Evolutionary conservation across 177 flowering plant species (phyloP), one percentile per base, ranked within the genome.

Genomic region (Vitis hybrid): DNA sequence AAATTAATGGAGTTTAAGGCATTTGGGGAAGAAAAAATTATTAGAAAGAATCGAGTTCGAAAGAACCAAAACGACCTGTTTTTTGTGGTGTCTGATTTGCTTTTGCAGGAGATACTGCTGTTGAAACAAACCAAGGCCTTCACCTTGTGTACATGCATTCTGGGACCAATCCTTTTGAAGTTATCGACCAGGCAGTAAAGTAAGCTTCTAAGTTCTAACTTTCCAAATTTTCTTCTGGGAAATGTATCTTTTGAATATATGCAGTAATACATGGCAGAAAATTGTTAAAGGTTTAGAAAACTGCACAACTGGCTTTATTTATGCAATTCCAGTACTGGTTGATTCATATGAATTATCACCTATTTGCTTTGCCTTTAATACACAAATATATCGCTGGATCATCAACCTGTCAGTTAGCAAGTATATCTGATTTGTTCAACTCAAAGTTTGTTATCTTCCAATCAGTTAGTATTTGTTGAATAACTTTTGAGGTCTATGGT

Each of bases 131-230:
- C 69, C 86, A 88, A 71, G 94, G 92, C 67, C 78, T 78, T 68
- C 65, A 82, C 79, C 77, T 87, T 73, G 92, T 94, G 14, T 94
- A 88, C 76, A 85, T 89, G 81, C 94, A 88, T 71, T 88, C 94
- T 70, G 98, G 97, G 33, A 82, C 89, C 7, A 88, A 94, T 75
- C 98, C 98, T 9, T 94, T 87, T 74, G 90, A 90, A 76, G 97
- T 94, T 55, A 84, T 92, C 81, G 86, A 59, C 71, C 84, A 92
- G 68, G 91, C 97, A 61, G 89, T 94, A 14, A 92, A 92, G 98
- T 92, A 75, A 75, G 94, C 45, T 56, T 3, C 26, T 52, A 10
- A 29, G 26, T 39, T 52, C 13, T 64, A 18, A 10, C 51, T 52
- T n/a, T 19, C 10, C 13, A 20, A 16, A 6, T 3, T 55, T 69